Conservation (phyloP, 2,329 filamentous ascomycete genomes). For the Capronia epimyces region DNA sequence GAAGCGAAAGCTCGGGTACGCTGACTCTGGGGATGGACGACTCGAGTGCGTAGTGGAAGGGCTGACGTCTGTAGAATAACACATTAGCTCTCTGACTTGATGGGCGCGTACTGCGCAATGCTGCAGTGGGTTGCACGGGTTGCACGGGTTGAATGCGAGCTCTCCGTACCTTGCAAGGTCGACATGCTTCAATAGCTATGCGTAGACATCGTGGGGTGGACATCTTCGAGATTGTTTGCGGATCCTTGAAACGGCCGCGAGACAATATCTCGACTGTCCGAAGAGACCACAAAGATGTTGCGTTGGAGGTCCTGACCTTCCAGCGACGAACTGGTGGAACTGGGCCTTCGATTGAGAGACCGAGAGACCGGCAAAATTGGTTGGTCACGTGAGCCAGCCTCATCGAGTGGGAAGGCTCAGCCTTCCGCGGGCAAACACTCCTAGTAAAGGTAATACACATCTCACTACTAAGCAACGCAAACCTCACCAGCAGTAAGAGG, state of each 20-base stretch:
- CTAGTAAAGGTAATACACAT: too few relatives aligned
- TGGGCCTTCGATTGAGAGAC: neutral
- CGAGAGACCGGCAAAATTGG: neutral
- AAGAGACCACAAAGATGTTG: neutral
- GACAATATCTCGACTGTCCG: neutral
- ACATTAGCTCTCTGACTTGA: neutral
- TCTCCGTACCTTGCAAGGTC: constrained; percentile 24
- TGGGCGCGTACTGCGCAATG: too few relatives aligned
- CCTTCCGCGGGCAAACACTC: neutral
- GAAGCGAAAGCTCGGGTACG: constrained; percentile 11
- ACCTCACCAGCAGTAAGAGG: neutral
- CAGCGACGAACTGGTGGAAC: neutral
- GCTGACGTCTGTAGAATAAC: constrained; percentile 2
- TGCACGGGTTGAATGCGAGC: too few relatives aligned
- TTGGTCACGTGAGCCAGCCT: neutral
- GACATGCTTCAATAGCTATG: constrained; percentile 26
- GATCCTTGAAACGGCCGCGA: neutral
- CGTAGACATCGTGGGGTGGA: constrained; percentile 24
- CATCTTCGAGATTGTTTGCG: constrained; percentile 13
- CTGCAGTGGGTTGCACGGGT: too few relatives aligned
- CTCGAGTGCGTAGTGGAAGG: neutral
- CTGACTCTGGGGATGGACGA: neutral
- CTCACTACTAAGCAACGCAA: neutral
- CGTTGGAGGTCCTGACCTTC: neutral
- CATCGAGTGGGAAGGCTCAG: neutral